Conservation (phyloP, 1,284 basidiomycete genomes). For the Sanghuangporus baumii region DNA sequence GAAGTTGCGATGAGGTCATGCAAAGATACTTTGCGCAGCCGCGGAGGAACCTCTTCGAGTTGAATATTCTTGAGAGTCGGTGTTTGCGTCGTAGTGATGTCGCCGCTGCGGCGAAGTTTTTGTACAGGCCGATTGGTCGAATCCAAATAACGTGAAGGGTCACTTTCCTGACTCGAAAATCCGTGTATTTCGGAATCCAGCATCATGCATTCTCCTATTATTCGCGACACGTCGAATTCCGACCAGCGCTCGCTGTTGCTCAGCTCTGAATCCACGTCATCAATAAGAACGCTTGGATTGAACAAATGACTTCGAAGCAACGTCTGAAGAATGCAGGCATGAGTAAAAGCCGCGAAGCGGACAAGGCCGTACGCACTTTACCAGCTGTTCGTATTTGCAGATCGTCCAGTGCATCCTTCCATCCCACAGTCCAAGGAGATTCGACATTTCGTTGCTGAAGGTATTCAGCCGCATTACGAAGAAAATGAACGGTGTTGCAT, state of each 20-base stretch:
- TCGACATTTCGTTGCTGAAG: slow-evolving; percentile 43
- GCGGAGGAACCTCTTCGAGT: slow-evolving; percentile 23
- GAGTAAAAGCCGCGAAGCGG: slow-evolving; percentile 11
- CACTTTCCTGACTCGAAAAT: not conserved
- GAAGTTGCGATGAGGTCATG: slow-evolving; percentile 67
- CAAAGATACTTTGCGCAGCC: slow-evolving; percentile 48
- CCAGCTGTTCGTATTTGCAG: slow-evolving; percentile 55
- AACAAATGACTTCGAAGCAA: slow-evolving; percentile 68
- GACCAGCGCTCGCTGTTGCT: slow-evolving; percentile 61
- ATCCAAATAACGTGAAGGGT: not conserved
- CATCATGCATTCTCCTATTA: slow-evolving; percentile 68
- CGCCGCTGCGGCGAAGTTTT: not conserved
- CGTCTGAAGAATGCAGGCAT: slow-evolving; percentile 35
- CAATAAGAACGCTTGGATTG: slow-evolving; percentile 68
- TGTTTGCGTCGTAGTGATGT: slow-evolving; percentile 11
- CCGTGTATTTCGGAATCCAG: slow-evolving; percentile 55
- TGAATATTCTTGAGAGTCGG: slow-evolving; percentile 16
- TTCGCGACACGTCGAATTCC: slow-evolving; percentile 57
- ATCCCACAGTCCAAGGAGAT: slow-evolving; percentile 54
- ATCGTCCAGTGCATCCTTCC: slow-evolving; percentile 65
- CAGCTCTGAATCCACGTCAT: slow-evolving; percentile 59
- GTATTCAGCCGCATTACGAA: slow-evolving; percentile 62
- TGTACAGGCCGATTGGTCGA: not conserved
- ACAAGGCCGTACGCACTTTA: slow-evolving; percentile 43
- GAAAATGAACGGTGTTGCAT: slow-evolving; percentile 73